These are phyloP conservation scores for Acanthamoeba triangularis DNA, from an alignment of 208 protist species.

Conservation along the genomic window DNA sequence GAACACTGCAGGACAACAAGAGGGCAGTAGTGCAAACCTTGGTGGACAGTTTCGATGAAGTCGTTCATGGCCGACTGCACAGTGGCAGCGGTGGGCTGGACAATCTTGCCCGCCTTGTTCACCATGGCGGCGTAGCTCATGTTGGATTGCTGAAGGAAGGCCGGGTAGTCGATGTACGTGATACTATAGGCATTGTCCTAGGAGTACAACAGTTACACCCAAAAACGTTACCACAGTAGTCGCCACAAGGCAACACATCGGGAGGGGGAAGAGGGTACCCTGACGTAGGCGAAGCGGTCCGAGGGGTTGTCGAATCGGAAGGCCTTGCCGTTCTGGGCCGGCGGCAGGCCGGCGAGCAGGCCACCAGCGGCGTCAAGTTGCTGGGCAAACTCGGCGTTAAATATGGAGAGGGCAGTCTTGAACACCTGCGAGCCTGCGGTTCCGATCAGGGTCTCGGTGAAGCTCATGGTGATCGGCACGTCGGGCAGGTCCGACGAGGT, in stretches of 20 bases:
- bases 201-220: not conserved
- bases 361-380: not conserved
- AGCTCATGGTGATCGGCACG: conserved; percentile 12
- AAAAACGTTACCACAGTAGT: not conserved
- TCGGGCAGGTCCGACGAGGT: not conserved
- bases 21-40: not conserved
- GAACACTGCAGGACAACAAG: not conserved
- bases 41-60: not conserved
- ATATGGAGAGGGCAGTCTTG: conserved; percentile 39
- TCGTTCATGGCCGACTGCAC: conserved; percentile 69
- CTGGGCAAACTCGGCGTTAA: not conserved
- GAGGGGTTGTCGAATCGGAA: not conserved
- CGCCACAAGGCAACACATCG: too few species aligned
- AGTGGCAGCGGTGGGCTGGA: not conserved
- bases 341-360: not conserved
- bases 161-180: conserved; percentile 20
- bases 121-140: conserved; percentile 55
- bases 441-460: not conserved
- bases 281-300: not conserved
- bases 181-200: not conserved
- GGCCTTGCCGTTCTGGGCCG: not conserved
- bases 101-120: conserved; percentile 38
- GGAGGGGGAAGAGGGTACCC: not conserved
- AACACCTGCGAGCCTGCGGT: conserved; percentile 33
- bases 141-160: not conserved